Evolutionary conservation across 805 yeast genomes (phyloP).

Genomic region (Sugiyamaella lignohabitans): DNA sequence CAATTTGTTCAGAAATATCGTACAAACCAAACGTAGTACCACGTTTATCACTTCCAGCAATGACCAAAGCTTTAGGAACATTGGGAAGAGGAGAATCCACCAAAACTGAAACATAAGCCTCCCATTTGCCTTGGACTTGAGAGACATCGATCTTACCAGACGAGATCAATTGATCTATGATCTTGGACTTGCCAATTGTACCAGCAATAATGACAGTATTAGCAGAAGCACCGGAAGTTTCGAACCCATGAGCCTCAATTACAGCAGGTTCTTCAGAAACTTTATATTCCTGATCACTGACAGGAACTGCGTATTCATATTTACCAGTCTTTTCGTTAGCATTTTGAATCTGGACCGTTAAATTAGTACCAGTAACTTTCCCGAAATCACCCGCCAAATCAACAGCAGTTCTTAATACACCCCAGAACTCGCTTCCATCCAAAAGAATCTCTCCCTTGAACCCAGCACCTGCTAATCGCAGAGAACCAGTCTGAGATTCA

Average conservation of each 20-base stretch:
- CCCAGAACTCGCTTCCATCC: conserved; percentile 17
- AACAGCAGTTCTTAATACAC: conserved; percentile 15
- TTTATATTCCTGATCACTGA: conserved; percentile 4
- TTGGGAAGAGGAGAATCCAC: conserved; percentile 7
- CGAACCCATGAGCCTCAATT: conserved; percentile 5
- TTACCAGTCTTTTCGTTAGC: conserved; percentile 12
- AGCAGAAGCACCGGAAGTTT: conserved; percentile 1
- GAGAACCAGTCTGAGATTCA: background rate
- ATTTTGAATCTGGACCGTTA: conserved; percentile 4
- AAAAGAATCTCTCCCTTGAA: conserved; percentile 15
- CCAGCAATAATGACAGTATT: conserved; percentile 14
- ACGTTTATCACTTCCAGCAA: conserved; percentile 17
- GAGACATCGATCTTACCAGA: conserved; percentile 13
- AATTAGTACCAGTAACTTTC: conserved; percentile 9
- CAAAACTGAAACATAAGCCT: conserved; percentile 7
- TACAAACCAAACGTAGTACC: conserved; percentile 17
- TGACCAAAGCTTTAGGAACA: conserved; percentile 12
- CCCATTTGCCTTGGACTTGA: conserved; percentile 15
- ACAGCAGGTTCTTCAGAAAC: conserved; percentile 7
- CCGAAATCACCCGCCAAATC: conserved; percentile 15
- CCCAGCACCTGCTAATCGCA: conserved; percentile 2
- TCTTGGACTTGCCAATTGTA: conserved; percentile 13
- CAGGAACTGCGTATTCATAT: conserved; percentile 11
- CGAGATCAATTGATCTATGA: conserved; percentile 10
- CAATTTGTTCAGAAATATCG: conserved; percentile 16